phyloP scores from a whole-genome alignment of 2,329 filamentous ascomycete species.

The Thielaviopsis punctulata region DNA sequence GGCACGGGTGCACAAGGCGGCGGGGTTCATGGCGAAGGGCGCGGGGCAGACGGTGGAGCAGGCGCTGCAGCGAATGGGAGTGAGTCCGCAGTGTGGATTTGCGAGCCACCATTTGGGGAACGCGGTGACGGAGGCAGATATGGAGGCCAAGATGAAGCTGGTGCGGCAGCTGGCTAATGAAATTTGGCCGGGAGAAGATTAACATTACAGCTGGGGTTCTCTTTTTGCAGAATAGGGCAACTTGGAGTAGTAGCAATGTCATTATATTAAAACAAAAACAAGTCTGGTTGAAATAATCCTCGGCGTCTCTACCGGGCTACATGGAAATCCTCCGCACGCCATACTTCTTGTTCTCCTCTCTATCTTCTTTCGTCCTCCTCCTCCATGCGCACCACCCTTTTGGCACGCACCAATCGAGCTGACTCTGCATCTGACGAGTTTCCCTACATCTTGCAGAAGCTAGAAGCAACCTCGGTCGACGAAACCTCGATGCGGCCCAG shows the following conservation, averaged over 20 bases:
- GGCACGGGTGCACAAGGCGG: slow-evolving; percentile 39
- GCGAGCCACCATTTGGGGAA: slow-evolving; percentile 62
- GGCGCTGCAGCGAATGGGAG: slow-evolving; percentile 48
- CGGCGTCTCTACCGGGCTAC: neutral
- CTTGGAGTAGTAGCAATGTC: too few species aligned
- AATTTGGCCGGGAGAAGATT: slow-evolving; percentile 37
- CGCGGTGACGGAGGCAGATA: slow-evolving; percentile 47
- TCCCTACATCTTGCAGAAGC: slow-evolving; percentile 26
- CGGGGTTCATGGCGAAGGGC: slow-evolving; percentile 52
- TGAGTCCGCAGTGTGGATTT: slow-evolving; percentile 59
- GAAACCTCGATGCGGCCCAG: slow-evolving; percentile 36
- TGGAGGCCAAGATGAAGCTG: slow-evolving; percentile 55
- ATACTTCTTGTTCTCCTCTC: neutral
- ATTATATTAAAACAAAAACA: neutral
- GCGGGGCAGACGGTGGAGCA: slow-evolving; percentile 46
- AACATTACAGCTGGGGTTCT: neutral
- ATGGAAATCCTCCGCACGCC: neutral
- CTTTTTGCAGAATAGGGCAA: too few species aligned
- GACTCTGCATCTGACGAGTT: neutral
- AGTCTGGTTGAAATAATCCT: neutral
- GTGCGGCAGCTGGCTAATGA: slow-evolving; percentile 56
- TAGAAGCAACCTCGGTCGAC: slow-evolving; percentile 25
- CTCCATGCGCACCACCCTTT: too few species aligned
- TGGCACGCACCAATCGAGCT: too few species aligned
- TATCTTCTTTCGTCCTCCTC: neutral